Evolutionary conservation across 2,329 filamentous ascomycete genomes (phyloP).

Genomic region (Bimuria novae-zelandiae): DNA sequence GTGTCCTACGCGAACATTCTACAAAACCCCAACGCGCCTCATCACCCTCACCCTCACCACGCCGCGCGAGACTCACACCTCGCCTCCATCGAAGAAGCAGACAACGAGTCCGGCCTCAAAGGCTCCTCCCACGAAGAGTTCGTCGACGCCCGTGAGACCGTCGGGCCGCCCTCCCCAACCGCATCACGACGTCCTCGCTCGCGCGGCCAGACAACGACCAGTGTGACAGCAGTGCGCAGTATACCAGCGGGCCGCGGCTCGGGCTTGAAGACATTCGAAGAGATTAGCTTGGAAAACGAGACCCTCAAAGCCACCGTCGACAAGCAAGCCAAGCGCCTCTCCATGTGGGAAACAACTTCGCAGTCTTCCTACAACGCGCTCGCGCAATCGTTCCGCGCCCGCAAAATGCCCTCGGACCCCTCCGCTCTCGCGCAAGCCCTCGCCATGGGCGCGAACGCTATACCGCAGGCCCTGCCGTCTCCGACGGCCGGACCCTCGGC

Average conservation of each 20-base stretch:
- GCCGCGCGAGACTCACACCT: slow-evolving; percentile 55
- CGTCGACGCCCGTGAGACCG: slow-evolving; percentile 80
- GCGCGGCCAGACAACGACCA: slow-evolving; percentile 18
- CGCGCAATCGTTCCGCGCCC: slow-evolving; percentile 71
- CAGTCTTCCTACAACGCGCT: slow-evolving; percentile 86
- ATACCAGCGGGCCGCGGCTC: slow-evolving; percentile 41
- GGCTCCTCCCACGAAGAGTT: slow-evolving; percentile 69
- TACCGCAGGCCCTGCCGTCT: slow-evolving; percentile 12
- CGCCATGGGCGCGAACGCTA: slow-evolving; percentile 25
- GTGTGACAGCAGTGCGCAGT: slow-evolving; percentile 32
- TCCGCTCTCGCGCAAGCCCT: slow-evolving; percentile 34
- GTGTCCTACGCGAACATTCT: slow-evolving; percentile 92
- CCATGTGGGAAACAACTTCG: slow-evolving; percentile 89
- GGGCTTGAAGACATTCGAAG: slow-evolving; percentile 74
- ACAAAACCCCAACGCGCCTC: slow-evolving; percentile 34
- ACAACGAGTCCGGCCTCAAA: slow-evolving; percentile 50
- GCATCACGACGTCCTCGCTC: slow-evolving; percentile 45
- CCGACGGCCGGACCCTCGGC: slow-evolving; percentile 9
- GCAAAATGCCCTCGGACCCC: slow-evolving; percentile 30
- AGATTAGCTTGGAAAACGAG: slow-evolving; percentile 85
- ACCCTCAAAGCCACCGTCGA: slow-evolving; percentile 84
- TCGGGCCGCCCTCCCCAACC: slow-evolving; percentile 52
- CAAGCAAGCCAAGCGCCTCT: slow-evolving; percentile 82
- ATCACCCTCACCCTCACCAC: slow-evolving; percentile 32
- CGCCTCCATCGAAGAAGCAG: slow-evolving; percentile 42